Evolutionary conservation across 257 asterid species (phyloP).

Genomic region (Sherardia arvensis): DNA sequence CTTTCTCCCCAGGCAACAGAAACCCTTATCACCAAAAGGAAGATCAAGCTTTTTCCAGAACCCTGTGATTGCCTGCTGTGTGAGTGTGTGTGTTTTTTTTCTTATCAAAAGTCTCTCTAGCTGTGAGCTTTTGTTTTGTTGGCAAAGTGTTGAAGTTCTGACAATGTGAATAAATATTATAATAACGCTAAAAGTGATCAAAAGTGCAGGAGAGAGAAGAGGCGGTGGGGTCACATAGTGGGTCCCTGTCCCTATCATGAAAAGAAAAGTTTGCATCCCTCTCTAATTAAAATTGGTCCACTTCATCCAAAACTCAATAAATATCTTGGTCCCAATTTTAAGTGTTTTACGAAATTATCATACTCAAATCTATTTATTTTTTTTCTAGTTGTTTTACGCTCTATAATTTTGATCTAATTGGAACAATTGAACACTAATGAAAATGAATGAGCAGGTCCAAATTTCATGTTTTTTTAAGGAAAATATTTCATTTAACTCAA

Average conservation of each 20-base stretch:
- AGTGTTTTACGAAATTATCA: too few relatives aligned
- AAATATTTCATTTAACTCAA: too few relatives aligned
- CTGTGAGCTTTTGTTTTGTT: constrained; percentile 7
- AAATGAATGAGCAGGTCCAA: too few relatives aligned
- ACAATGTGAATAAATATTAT: constrained; percentile 21
- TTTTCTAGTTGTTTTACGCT: too few relatives aligned
- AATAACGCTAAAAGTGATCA: constrained; percentile 26
- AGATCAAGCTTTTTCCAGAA: constrained; percentile 24
- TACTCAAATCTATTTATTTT: too few relatives aligned
- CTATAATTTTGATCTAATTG: too few relatives aligned
- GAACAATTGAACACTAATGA: too few relatives aligned
- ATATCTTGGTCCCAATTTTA: too few relatives aligned
- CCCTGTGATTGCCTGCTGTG: constrained; percentile 1
- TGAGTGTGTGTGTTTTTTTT: not conserved
- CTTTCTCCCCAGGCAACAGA: constrained; percentile 14
- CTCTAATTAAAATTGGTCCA: not conserved
- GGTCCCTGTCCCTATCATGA: constrained; percentile 40
- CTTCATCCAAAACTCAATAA: not conserved
- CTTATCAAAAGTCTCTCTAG: constrained; percentile 5
- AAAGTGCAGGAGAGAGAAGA: constrained; percentile 34
- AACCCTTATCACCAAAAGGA: constrained; percentile 12
- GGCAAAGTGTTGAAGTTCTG: constrained; percentile 23
- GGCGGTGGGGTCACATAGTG: constrained; percentile 20
- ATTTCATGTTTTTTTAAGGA: too few relatives aligned
- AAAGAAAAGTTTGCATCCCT: constrained; percentile 30